These are phyloP conservation scores for Harringtonia aguacate DNA, from an alignment of 2,329 filamentous ascomycete genomes.

Conservation along the genomic window DNA sequence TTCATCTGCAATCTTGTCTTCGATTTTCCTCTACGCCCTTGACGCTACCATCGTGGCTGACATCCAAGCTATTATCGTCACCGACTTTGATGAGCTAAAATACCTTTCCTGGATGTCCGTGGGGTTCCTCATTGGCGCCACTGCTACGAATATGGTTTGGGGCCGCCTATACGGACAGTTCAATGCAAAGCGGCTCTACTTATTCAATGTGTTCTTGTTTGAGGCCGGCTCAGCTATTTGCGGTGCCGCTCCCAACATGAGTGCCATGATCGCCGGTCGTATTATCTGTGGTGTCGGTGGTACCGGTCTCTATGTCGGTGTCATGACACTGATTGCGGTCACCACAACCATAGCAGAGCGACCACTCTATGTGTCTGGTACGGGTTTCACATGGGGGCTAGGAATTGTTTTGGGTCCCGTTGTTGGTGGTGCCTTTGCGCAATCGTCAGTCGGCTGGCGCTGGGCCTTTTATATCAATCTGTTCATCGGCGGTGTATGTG, in stretches of 20 bases:
- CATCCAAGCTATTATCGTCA: conserved; percentile 27
- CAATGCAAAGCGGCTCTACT: conserved; percentile 28
- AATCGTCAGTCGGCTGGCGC: conserved; percentile 8
- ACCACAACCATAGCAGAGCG: conserved; percentile 2
- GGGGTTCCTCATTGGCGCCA: conserved; percentile 27
- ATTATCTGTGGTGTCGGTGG: conserved; percentile 30
- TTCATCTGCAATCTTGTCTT: too few species aligned
- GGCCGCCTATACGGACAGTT: conserved; percentile 27
- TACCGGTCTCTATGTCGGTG: conserved; percentile 24
- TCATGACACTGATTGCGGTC: conserved; percentile 1
- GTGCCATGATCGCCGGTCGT: conserved; percentile 31
- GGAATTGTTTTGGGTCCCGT: conserved; percentile 7
- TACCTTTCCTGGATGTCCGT: conserved; percentile 28
- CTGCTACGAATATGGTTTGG: conserved; percentile 20
- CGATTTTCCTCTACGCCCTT: conserved; percentile 1
- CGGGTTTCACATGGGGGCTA: conserved; percentile 5
- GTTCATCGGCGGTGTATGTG: conserved; percentile 25
- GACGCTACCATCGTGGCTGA: conserved; percentile 20
- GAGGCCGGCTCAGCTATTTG: conserved; percentile 20
- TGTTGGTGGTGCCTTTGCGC: conserved; percentile 33
- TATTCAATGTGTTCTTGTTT: conserved; percentile 3
- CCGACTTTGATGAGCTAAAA: conserved; percentile 21
- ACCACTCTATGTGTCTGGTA: conserved; percentile 11
- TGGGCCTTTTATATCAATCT: conserved; percentile 40
- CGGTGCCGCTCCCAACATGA: conserved; percentile 27